These are phyloP conservation scores for Chlorociboria aeruginascens DNA, from an alignment of 495 filamentous ascomycete species.

Conservation along the genomic window DNA sequence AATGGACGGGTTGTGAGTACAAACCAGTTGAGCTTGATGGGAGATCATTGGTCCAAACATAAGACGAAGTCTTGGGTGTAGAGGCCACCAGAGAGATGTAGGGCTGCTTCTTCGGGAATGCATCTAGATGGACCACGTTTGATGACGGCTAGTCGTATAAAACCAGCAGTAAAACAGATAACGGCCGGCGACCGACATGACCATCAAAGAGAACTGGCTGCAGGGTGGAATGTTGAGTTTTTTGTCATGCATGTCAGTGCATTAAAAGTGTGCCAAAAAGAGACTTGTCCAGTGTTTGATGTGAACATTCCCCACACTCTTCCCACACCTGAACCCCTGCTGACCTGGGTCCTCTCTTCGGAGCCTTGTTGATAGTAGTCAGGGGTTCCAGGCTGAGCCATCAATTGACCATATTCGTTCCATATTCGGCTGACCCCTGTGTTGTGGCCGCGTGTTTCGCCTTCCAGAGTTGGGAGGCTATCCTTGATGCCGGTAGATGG, in stretches of 20 bases:
- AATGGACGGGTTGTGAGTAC: not conserved
- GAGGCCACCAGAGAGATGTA: slow-evolving; percentile 11
- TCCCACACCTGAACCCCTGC: slow-evolving; percentile 12
- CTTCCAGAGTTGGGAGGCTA: slow-evolving; percentile 9
- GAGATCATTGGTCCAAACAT: slow-evolving; percentile 10
- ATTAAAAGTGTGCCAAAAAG: slow-evolving; percentile 17
- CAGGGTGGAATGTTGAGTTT: not conserved
- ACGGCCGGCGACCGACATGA: slow-evolving; percentile 19
- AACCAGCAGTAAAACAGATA: slow-evolving; percentile 15
- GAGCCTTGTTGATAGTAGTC: slow-evolving; percentile 20
- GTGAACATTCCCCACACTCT: slow-evolving; percentile 17
- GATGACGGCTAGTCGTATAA: slow-evolving; percentile 17
- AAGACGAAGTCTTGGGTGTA: slow-evolving; percentile 17
- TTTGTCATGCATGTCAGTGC: slow-evolving; percentile 14
- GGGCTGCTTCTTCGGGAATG: slow-evolving; percentile 18
- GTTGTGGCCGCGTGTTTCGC: slow-evolving; percentile 4
- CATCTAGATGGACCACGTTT: slow-evolving; percentile 17
- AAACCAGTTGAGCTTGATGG: not conserved
- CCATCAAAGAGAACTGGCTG: slow-evolving; percentile 4
- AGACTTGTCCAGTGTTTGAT: slow-evolving; percentile 20
- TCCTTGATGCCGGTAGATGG: slow-evolving; percentile 12
- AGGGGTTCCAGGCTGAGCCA: slow-evolving; percentile 13
- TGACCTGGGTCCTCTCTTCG: slow-evolving; percentile 11
- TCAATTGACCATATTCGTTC: slow-evolving; percentile 10
- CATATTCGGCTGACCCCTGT: slow-evolving; percentile 6